A percentile compares a stretch with the other conserved stretches of the same genome.
phyloP scores from a whole-genome alignment of 176 grass and related monocot genomes.

The Metroxylon sagu region DNA sequence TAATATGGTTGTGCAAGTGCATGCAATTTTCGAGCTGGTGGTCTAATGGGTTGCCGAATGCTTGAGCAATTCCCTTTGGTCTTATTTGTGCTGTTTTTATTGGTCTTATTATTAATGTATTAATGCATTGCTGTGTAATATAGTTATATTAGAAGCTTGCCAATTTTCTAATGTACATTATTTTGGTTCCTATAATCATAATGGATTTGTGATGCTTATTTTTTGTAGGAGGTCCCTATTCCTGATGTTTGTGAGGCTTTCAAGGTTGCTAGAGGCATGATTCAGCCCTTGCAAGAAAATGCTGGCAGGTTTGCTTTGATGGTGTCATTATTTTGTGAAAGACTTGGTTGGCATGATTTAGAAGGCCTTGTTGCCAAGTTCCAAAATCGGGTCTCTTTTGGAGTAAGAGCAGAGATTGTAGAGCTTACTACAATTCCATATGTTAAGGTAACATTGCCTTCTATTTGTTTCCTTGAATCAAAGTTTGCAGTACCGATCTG shows the following conservation, averaged over 20 bases:
- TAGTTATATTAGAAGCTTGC: no score
- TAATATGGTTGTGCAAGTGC: no score
- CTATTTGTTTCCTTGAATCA: not conserved
- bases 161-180: no score
- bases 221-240: conserved; percentile 74
- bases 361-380: conserved; percentile 90
- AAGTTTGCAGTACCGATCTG: not conserved
- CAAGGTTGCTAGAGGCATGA: conserved; percentile 91
- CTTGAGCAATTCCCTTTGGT: no score
- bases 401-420: conserved; percentile 88
- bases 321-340: conserved; percentile 93
- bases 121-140: no score
- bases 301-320: conserved; percentile 95
- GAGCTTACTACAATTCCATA: conserved; percentile 85
- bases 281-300: conserved; percentile 90
- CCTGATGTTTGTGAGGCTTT: conserved; percentile 88
- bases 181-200: no score
- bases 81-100: no score
- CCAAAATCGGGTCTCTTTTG: conserved; percentile 94
- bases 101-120: no score
- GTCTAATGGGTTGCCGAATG: no score
- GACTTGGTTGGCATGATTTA: conserved; percentile 93
- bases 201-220: not conserved
- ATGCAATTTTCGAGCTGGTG: no score
- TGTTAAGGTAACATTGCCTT: conserved; percentile 56